Percentiles rank a stretch among this genome's conserved stretches.
Evolutionary conservation across 345 rosid genomes (phyloP).

Genomic region (Brassica nigra): DNA sequence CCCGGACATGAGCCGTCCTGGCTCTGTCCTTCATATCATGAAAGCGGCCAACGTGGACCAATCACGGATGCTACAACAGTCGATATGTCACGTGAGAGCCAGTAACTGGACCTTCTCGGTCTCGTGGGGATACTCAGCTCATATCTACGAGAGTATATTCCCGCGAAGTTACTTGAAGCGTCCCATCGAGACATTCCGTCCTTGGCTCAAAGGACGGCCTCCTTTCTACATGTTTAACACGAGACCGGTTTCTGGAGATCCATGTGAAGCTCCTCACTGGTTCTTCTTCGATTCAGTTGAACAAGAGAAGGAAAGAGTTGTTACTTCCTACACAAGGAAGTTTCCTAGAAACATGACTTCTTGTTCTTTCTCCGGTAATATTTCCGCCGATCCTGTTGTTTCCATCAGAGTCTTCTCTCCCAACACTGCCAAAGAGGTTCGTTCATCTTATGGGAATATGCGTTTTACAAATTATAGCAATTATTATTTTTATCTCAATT

Average conservation of each 20-base stretch:
- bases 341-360: constrained; percentile 41
- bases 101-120: constrained; percentile 58
- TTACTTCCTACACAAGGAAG: constrained; percentile 47
- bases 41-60: constrained; percentile 53
- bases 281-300: constrained; percentile 56
- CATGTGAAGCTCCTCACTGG: constrained; percentile 65
- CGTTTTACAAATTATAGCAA: background rate
- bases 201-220: constrained; percentile 39
- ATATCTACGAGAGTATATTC: constrained; percentile 51
- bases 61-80: constrained; percentile 39
- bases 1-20: constrained; percentile 47
- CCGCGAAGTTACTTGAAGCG: constrained; percentile 48
- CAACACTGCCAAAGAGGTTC: constrained; percentile 45
- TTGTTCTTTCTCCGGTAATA: constrained; percentile 45
- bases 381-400: constrained; percentile 52
- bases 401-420: constrained; percentile 50
- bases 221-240: constrained; percentile 60
- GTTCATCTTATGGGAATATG: background rate
- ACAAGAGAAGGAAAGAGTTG: constrained; percentile 29
- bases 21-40: constrained; percentile 57
- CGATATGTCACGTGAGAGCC: constrained; percentile 45
- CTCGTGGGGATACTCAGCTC: constrained; percentile 66
- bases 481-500: background rate
- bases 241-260: constrained; percentile 25
- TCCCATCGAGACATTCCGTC: constrained; percentile 58